Evolutionary conservation across 2,329 filamentous ascomycete genomes (phyloP).

Genomic region (Kalmusia sp.): DNA sequence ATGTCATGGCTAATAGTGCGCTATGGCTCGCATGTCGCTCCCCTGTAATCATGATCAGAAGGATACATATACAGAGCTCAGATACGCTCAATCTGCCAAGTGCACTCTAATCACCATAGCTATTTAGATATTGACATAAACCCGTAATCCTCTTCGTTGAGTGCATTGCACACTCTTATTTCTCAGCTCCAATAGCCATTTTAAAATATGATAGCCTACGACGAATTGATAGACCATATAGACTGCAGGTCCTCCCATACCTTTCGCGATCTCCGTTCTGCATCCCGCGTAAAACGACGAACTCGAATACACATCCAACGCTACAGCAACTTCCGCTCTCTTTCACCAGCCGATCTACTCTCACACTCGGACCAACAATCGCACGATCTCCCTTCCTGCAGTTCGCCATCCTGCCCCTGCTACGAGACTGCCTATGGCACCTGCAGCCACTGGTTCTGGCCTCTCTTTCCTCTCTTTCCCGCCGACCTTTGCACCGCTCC

Average conservation of each 20-base stretch:
- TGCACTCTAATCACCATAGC: not conserved
- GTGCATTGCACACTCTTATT: not conserved
- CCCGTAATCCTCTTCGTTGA: conserved; percentile 13
- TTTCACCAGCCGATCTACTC: not conserved
- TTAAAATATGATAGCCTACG: not conserved
- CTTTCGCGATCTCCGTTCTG: conserved; percentile 18
- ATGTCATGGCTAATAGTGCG: not conserved
- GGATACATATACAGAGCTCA: not conserved
- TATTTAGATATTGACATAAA: not conserved
- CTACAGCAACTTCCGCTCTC: not conserved
- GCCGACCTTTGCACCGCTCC: not conserved
- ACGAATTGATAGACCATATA: not conserved
- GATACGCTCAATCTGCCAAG: not conserved
- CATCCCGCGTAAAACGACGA: conserved; percentile 6
- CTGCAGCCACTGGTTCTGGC: not conserved
- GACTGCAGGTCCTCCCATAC: conserved; percentile 6
- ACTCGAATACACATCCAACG: not conserved
- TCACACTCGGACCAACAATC: not conserved
- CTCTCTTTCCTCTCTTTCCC: conserved; percentile 2
- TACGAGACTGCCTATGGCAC: not conserved
- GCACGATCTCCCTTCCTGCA: not conserved
- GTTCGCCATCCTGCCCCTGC: not conserved
- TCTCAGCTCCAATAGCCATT: not conserved
- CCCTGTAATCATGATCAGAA: not conserved
- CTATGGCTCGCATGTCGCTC: not conserved